Base-by-base conservation (phyloP, 208 protist species). In the Wallacemonas sp. region DNA sequence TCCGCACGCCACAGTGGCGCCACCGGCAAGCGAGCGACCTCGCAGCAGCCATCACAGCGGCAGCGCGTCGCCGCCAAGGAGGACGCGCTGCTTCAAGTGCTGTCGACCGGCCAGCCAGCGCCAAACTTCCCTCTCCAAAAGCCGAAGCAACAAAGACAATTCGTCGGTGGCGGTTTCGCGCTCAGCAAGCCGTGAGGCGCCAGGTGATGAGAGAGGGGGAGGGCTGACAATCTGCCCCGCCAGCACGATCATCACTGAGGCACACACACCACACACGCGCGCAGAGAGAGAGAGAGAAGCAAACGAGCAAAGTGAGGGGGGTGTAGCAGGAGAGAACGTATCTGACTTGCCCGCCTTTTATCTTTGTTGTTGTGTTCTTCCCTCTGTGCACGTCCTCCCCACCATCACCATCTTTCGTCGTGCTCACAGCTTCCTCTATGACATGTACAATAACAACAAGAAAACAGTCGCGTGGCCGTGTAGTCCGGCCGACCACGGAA, bases 81-180 rank as follows among this genome's bases (percentile, higher is more conserved):
- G 55, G 57, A 66, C 22, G 54, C 48, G 55, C 41, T 90, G 21
- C 53, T 83, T 8, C 36, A 78, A 58, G 53, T 78, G 42, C 68
- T 92, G 22, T 83, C 83, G 17, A 83, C 78, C 2, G 87, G 85
- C 4, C 67, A 65, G 21, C 78, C 81, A 13, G 81, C 71, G 44
- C 71, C 89, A 1, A 79, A 80, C 32, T 91, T 85, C 53, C 75
- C 84, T 13, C 63, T 95, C 3, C 77, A 87, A 64, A 83, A 79
- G 61, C 75, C 73, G 13, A 48, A 72, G 60, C 36, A 87, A 17
- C 84, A 92, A 59, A 54, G 78, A 6, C 74, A 81, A 33, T 95
- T 91, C 68, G 81, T 85, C 6, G 89, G 89, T 17, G 89, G 89
- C 24, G 89, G 89, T 33, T 95, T 93, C 67, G 71, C 82, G 10